Evolutionary conservation across 2,329 filamentous ascomycete species (phyloP).

Genomic region (Didymella arachidicola): DNA sequence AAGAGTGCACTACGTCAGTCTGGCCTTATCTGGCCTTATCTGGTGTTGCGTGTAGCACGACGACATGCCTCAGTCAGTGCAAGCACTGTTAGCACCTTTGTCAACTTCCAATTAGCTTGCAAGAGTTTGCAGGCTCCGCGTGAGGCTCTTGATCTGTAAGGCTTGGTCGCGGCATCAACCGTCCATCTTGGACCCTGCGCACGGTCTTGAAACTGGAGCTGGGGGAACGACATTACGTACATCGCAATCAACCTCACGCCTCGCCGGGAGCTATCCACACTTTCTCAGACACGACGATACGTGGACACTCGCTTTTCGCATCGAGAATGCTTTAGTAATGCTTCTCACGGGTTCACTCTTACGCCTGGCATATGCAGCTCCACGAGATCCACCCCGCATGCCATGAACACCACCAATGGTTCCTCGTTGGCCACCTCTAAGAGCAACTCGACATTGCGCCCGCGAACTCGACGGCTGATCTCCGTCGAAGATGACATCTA

Average conservation of each 20-base stretch:
- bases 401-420: slow-evolving; percentile 53
- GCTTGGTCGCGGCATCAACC: slow-evolving; percentile 12
- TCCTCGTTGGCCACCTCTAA: slow-evolving; percentile 48
- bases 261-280: neutral
- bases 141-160: slow-evolving; percentile 10
- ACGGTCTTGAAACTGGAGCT: slow-evolving; percentile 12
- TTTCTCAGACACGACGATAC: neutral
- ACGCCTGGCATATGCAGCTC: slow-evolving; percentile 50
- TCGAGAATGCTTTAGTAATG: slow-evolving; percentile 41
- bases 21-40: slow-evolving; percentile 39
- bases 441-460: slow-evolving; percentile 56
- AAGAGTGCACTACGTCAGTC: slow-evolving; percentile 18
- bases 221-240: slow-evolving; percentile 21
- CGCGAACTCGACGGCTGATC: slow-evolving; percentile 57
- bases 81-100: neutral
- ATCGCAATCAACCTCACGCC: slow-evolving; percentile 13
- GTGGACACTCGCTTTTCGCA: slow-evolving; percentile 8
- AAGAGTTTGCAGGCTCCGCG: slow-evolving; percentile 5
- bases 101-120: neutral
- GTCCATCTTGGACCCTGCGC: slow-evolving; percentile 19
- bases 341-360: slow-evolving; percentile 13
- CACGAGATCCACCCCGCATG: slow-evolving; percentile 42
- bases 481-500: slow-evolving; percentile 58
- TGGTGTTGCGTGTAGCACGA: slow-evolving; percentile 9
- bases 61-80: slow-evolving; percentile 4